These are phyloP conservation scores for Aspergillus fumigatus DNA, from an alignment of 2,329 filamentous ascomycete species.

Conservation along the genomic window DNA sequence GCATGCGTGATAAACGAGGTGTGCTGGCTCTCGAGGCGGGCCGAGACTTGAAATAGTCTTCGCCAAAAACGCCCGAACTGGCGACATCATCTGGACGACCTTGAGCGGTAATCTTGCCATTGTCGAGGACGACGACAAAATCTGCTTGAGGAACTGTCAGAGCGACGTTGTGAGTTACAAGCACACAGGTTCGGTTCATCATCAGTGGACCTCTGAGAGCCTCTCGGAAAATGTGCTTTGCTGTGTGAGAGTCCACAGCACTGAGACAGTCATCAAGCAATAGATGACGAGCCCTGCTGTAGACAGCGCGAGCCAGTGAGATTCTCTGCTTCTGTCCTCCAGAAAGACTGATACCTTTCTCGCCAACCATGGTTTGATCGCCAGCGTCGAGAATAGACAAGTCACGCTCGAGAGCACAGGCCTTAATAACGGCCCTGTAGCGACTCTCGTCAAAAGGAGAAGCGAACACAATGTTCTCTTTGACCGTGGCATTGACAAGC, in stretches of 20 bases:
- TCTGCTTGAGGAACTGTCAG: slow-evolving; percentile 77
- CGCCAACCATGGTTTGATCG: slow-evolving; percentile 89
- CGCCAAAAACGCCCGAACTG: slow-evolving; percentile 79
- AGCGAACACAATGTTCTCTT: slow-evolving; percentile 92
- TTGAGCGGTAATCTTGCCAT: slow-evolving; percentile 72
- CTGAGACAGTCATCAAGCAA: slow-evolving; percentile 93
- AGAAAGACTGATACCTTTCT: slow-evolving; percentile 95
- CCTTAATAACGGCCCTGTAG: slow-evolving; percentile 82
- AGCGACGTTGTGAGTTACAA: slow-evolving; percentile 93
- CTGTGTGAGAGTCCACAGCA: slow-evolving; percentile 94
- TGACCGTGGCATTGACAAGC: slow-evolving; percentile 93
- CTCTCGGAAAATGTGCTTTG: slow-evolving; percentile 95
- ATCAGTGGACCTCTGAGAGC: slow-evolving; percentile 88
- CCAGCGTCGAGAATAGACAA: slow-evolving; percentile 87
- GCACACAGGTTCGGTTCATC: slow-evolving; percentile 80
- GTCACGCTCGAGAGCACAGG: slow-evolving; percentile 87
- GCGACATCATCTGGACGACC: slow-evolving; percentile 76
- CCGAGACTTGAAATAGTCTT: slow-evolving; percentile 73
- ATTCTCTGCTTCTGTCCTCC: slow-evolving; percentile 98
- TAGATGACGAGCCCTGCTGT: slow-evolving; percentile 86
- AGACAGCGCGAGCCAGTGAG: slow-evolving; percentile 92
- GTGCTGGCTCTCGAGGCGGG: slow-evolving; percentile 68
- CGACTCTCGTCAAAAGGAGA: slow-evolving; percentile 73
- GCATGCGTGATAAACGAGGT: slow-evolving; percentile 68
- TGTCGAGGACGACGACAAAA: slow-evolving; percentile 79